Conservation (phyloP, 257 asterid species). For the Salvia miltiorrhiza region DNA sequence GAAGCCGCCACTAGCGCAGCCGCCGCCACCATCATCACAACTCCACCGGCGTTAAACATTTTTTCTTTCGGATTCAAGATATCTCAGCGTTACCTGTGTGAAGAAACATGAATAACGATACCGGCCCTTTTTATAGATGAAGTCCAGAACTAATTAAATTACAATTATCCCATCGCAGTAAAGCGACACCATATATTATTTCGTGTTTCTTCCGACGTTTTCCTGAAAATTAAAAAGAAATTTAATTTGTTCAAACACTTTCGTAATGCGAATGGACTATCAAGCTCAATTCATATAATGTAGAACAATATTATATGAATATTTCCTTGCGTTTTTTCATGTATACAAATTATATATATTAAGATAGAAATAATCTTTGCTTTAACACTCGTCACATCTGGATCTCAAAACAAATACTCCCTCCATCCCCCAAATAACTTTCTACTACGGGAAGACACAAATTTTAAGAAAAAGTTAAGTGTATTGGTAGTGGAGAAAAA, state of each 20-base stretch:
- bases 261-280: too few species aligned
- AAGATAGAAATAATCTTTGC: too few species aligned
- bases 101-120: neutral
- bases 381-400: too few species aligned
- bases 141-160: neutral
- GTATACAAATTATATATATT: too few species aligned
- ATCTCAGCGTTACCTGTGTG: neutral
- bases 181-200: neutral
- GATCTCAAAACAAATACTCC: too few species aligned
- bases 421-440: too few species aligned
- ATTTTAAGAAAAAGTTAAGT: too few species aligned
- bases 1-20: conserved; percentile 1
- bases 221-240: neutral
- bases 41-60: neutral
- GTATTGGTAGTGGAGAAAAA: too few species aligned
- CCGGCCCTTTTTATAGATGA: conserved; percentile 20
- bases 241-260: neutral
- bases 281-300: too few species aligned
- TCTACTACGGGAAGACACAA: too few species aligned
- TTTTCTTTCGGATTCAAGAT: neutral
- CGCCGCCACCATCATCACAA: neutral
- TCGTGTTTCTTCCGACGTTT: neutral
- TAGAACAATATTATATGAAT: too few species aligned
- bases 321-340: too few species aligned
- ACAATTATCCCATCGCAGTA: neutral